Evolutionary conservation across 192 early-diverging fungal species (phyloP), one percentile per base, ranked within the genome.

Genomic region (Coemansia sp.): DNA sequence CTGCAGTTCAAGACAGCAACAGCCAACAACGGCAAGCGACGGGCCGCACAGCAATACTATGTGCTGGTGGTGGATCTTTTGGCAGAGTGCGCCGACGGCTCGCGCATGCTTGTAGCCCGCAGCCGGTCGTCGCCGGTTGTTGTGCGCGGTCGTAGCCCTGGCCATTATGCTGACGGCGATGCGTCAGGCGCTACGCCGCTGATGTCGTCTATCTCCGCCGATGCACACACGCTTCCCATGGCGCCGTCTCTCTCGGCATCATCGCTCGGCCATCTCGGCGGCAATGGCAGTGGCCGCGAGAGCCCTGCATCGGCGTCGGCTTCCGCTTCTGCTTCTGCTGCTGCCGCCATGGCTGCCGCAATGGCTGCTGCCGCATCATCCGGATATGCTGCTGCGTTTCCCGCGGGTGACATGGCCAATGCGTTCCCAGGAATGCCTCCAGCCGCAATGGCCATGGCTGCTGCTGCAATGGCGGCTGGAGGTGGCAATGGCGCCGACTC

Each of bases 1-100:
- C 85, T 98, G 43, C 97, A 98, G 83, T 98, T 98, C 88, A 98
- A 98, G 69, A 91, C 91, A 0, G 95, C 96, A 19, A 98, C 97
- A 0, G 93, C 93, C 26, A 98, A 98, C 77, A 98, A 96, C 67
- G 93, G 94, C 57, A 94, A 95, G 76, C 88, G 95, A 49, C 84
- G 93, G 19, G 93, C 92, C 13, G 94, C 95, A 11, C 97, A 98
- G 76, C 97, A 98, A 72, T 97, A 95, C 80, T 95, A 96, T 67
- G 85, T 89, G n/a, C 84, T 98, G 45, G 72, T 85, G 22, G 87
- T 95, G 1, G 90, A 93, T 67, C 82, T 98, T 21, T 90, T 84
- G 71, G 95, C 87, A n/a, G 85, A 90, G 56, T 85, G 84, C 39
- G 87, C 85, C 13, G 85, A 84, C 41, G 89, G 88, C 46, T 61